Percentiles rank a stretch among this genome's conserved stretches.
Evolutionary conservation across 139 green algal genomes (phyloP).

Genomic region (Micractinium sp.): DNA sequence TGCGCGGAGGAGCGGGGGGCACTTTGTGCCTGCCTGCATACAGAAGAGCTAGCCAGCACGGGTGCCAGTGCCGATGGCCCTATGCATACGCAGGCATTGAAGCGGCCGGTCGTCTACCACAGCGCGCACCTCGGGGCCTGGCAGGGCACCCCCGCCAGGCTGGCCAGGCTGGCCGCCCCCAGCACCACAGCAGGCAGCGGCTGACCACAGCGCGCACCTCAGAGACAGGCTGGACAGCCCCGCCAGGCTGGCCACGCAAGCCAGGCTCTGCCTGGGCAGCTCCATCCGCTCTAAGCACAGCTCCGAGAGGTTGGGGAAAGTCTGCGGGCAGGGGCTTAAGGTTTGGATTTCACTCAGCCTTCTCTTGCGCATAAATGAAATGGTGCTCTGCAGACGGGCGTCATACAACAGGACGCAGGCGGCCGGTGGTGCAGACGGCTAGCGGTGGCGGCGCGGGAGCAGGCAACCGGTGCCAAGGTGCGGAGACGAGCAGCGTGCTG

Average conservation of each 20-base stretch:
- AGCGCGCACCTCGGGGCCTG: background rate
- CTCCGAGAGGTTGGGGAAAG: background rate
- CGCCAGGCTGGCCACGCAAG: background rate
- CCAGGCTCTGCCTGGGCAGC: background rate
- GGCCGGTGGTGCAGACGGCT: too few relatives aligned
- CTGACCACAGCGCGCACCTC: background rate
- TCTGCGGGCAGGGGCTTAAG: background rate
- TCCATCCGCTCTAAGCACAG: slow-evolving; percentile 3
- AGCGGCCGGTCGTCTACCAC: background rate
- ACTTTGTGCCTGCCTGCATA: background rate
- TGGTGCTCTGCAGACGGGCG: too few relatives aligned
- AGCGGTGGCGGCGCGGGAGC: too few relatives aligned
- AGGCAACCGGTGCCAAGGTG: too few relatives aligned
- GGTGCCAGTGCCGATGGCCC: too few relatives aligned
- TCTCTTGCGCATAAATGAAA: too few relatives aligned
- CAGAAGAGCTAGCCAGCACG: too few relatives aligned
- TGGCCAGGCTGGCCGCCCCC: too few relatives aligned
- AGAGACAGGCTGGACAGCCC: slow-evolving; percentile 2
- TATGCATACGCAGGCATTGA: background rate
- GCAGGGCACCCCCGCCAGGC: too few relatives aligned
- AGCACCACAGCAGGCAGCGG: background rate
- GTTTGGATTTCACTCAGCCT: too few relatives aligned
- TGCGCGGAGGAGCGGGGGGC: too few relatives aligned
- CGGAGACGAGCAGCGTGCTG: background rate
- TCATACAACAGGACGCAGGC: too few relatives aligned